phyloP scores from a whole-genome alignment of 176 grass and related monocot genomes.

The Ensete glaucum region DNA sequence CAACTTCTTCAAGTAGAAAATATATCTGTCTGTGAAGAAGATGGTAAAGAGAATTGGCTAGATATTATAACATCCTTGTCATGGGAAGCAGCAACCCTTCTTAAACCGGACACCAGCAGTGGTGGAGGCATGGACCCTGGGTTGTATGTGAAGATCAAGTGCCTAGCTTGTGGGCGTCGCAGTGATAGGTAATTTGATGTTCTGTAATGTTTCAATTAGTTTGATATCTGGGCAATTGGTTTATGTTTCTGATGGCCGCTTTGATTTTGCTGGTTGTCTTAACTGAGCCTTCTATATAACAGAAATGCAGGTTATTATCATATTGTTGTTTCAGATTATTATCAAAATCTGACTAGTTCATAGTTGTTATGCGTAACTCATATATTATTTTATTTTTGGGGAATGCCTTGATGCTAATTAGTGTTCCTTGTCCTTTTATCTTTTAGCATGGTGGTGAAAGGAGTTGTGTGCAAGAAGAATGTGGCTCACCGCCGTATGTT shows the following conservation, averaged over 20 bases:
- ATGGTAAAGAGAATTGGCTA: constrained; percentile 62
- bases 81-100: constrained; percentile 89
- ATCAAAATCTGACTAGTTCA: neutral
- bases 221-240: neutral
- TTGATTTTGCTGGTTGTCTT: neutral
- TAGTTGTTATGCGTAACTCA: neutral
- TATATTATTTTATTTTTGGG: neutral
- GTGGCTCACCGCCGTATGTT: constrained; percentile 82
- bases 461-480: constrained; percentile 99
- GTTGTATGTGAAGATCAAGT: constrained; percentile 95
- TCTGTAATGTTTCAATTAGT: neutral
- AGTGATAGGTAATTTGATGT: constrained; percentile 52
- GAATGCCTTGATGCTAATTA: neutral
- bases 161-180: constrained; percentile 68
- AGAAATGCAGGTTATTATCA: neutral
- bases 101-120: constrained; percentile 97
- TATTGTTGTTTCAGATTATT: neutral
- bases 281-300: neutral
- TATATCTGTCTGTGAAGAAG: constrained; percentile 39
- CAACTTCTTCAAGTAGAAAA: constrained; percentile 88
- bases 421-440: constrained; percentile 9
- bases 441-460: constrained; percentile 76
- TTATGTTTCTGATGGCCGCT: neutral
- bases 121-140: constrained; percentile 95
- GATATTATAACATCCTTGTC: constrained; percentile 91